Evolutionary conservation across 2,329 filamentous ascomycete species (phyloP), one percentile per base, ranked within the genome.

Genomic region (Mycocentrospora acerina): DNA sequence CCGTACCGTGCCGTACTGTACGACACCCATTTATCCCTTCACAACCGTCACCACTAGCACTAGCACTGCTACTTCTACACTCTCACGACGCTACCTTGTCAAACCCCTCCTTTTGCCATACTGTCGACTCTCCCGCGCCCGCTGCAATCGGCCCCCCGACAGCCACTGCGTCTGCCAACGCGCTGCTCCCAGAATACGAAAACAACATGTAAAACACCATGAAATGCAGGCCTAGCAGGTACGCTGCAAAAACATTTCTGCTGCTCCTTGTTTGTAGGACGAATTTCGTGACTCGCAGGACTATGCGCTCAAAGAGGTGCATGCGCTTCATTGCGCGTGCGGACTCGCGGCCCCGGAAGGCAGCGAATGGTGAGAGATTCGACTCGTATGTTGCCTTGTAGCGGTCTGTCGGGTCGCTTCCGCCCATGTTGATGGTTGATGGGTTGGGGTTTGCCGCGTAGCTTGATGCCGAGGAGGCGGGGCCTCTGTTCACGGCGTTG

Each of bases 371-470:
- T 9, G 90, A 95, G 32, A 98, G 85, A 60, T 93, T 95, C 28
- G 87, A 88, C 71, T 98, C 93, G 71, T 98, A 98, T 9, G 90
- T 88, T 41, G 89, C 85, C 45, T 87, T 82, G 69, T 98, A 98
- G 31, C 90, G 81, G 66, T 95, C 89, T 11, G 53, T 45, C 12
- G 44, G 81, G 66, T 95, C 88, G 14, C 43, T 35, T 17, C 43
- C 39, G 17, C 38, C 43, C 37, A 93, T 74, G 11, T 83, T 81
- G 12, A 85, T 74, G 2, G 86, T 82, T 0, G 86, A 85, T 1
- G 88, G 83, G 61, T 90, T 94, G 2, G 88, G 84, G 56, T 85
- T 89, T 6, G 57, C 67, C 28, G 83, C 86, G 42, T 72, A 74
- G 7, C 55, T 53, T n/a, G 83, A 82, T 10, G 82, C 82, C 11